Percentiles rank a stretch among this genome's conserved stretches.
phyloP scores from a whole-genome alignment of 2,329 filamentous ascomycete genomes.

The Thielaviopsis musarum region DNA sequence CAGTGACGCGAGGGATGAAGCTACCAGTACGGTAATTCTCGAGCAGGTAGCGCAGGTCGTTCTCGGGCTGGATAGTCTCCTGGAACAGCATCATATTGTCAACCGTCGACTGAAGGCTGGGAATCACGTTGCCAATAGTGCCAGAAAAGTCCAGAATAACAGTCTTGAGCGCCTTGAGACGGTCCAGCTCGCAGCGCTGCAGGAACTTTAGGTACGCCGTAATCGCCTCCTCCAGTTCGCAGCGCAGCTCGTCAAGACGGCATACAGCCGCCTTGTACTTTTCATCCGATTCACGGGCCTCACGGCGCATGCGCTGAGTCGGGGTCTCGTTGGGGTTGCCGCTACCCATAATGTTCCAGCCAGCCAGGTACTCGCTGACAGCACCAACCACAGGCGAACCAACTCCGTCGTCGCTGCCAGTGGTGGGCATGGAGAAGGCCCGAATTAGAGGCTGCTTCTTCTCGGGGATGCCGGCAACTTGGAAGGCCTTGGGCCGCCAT shows the following conservation, averaged over 20 bases:
- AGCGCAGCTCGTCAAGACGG: constrained; percentile 78
- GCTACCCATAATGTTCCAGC: constrained; percentile 64
- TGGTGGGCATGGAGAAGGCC: constrained; percentile 55
- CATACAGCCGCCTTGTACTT: constrained; percentile 77
- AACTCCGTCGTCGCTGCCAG: constrained; percentile 28
- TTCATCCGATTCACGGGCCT: constrained; percentile 80
- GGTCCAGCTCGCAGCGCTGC: constrained; percentile 90
- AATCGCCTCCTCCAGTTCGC: constrained; percentile 90
- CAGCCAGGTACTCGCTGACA: constrained; percentile 75
- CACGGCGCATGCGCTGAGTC: constrained; percentile 66
- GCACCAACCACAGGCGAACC: constrained; percentile 61
- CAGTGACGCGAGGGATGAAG: constrained; percentile 76
- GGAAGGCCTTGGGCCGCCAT: constrained; percentile 85
- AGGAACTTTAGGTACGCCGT: constrained; percentile 86
- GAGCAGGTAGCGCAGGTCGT: constrained; percentile 80
- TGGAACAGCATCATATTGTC: constrained; percentile 99
- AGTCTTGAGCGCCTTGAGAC: constrained; percentile 94
- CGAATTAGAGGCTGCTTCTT: constrained; percentile 61
- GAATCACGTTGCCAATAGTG: constrained; percentile 94
- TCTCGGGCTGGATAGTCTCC: constrained; percentile 87
- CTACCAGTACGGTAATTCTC: constrained; percentile 94
- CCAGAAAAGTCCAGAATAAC: constrained; percentile 96
- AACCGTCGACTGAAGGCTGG: constrained; percentile 83
- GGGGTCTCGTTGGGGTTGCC: constrained; percentile 73
- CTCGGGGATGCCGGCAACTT: constrained; percentile 72